A percentile compares a stretch with the other conserved stretches of the same genome.
These are phyloP conservation scores for Mycena polygramma DNA, from an alignment of 768 basidiomycete genomes.

Conservation along the genomic window DNA sequence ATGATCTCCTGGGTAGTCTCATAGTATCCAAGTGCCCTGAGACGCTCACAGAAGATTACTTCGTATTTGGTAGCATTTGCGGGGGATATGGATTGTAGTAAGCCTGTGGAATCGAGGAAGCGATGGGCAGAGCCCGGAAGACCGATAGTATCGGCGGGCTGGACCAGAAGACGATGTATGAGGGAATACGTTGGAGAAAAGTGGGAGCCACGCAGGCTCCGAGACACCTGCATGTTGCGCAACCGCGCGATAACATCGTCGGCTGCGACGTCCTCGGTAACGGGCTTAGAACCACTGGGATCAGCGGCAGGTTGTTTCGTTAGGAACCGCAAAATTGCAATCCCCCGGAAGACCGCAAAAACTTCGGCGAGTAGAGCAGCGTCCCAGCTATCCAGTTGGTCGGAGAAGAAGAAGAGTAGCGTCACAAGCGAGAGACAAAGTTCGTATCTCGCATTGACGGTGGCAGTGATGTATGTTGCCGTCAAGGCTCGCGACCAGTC, in stretches of 20 bases:
- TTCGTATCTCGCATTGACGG: conserved; percentile 82
- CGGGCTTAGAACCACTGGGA: conserved; percentile 39
- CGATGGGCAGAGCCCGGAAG: conserved; percentile 75
- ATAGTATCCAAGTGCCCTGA: conserved; percentile 74
- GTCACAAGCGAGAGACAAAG: conserved; percentile 74
- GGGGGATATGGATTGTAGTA: conserved; percentile 78
- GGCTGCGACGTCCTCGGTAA: conserved; percentile 48
- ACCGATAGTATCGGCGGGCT: conserved; percentile 60
- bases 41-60: conserved; percentile 76
- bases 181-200: conserved; percentile 71
- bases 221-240: conserved; percentile 81
- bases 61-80: conserved; percentile 78
- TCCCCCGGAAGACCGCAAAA: conserved; percentile 84
- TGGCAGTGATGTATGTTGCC: conserved; percentile 70
- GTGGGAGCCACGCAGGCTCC: conserved; percentile 52
- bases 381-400: conserved; percentile 74
- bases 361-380: conserved; percentile 76
- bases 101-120: conserved; percentile 75
- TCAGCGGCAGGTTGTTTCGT: conserved; percentile 68
- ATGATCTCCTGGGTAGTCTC: conserved; percentile 74
- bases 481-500: conserved; percentile 75
- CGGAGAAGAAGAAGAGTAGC: conserved; percentile 78
- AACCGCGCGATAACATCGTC: conserved; percentile 79
- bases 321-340: conserved; percentile 77
- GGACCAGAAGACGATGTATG: conserved; percentile 71